Conservation (phyloP, 352 stramenopile species). For the Bremia lactucae region DNA sequence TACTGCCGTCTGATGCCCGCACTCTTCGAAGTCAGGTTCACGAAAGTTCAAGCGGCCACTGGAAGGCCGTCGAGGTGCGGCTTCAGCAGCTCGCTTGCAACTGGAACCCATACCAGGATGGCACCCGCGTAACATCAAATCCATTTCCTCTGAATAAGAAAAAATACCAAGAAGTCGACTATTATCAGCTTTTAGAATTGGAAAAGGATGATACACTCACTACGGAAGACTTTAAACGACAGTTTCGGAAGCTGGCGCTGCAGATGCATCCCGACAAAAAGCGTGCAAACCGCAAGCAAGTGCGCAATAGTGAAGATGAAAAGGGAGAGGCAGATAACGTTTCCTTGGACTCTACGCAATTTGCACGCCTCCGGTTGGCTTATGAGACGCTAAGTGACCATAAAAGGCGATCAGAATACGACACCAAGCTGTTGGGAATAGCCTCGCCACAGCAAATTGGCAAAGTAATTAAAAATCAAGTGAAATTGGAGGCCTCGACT, state of each 20-base stretch:
- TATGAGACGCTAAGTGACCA: slow-evolving; percentile 72
- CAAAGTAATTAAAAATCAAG: slow-evolving; percentile 39
- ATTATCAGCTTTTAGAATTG: slow-evolving; percentile 53
- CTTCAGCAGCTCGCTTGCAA: slow-evolving; percentile 42
- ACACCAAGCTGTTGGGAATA: slow-evolving; percentile 30
- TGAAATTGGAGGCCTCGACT: slow-evolving; percentile 51
- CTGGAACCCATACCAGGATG: slow-evolving; percentile 75
- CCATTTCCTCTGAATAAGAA: slow-evolving; percentile 6
- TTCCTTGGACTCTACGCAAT: slow-evolving; percentile 41
- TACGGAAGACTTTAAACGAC: slow-evolving; percentile 40
- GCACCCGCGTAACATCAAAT: slow-evolving; percentile 4
- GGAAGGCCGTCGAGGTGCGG: slow-evolving; percentile 44
- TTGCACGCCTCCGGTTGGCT: slow-evolving; percentile 50
- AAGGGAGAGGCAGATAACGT: slow-evolving; percentile 4
- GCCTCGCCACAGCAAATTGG: slow-evolving; percentile 7
- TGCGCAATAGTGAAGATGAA: neutral
- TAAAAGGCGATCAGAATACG: slow-evolving; percentile 38
- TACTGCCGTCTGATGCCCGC: slow-evolving; percentile 43
- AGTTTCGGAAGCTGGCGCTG: slow-evolving; percentile 60
- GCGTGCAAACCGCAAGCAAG: slow-evolving; percentile 7
- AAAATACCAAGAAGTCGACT: slow-evolving; percentile 38
- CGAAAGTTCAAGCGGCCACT: slow-evolving; percentile 49
- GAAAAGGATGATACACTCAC: slow-evolving; percentile 16
- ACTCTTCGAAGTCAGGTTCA: slow-evolving; percentile 59
- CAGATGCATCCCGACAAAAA: slow-evolving; percentile 65